Conservation (phyloP, 2,329 filamentous ascomycete species). For the Neofusicoccum kwambonambiense region DNA sequence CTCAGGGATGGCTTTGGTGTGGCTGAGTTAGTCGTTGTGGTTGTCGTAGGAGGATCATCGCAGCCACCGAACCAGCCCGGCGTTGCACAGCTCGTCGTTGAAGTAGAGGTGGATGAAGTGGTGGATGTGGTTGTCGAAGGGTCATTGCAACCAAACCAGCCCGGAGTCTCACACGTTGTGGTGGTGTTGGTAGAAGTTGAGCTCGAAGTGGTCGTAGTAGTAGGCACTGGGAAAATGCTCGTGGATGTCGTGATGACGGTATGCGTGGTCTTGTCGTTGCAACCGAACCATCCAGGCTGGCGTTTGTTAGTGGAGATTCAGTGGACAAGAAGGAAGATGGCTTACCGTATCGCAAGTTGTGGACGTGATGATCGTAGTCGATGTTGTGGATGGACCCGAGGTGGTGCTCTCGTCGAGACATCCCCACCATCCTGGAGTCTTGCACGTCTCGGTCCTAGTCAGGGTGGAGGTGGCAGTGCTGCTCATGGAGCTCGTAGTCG, state of each 20-base stretch:
- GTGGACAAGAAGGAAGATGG: neutral
- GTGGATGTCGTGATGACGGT: constrained; percentile 26
- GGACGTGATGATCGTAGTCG: constrained; percentile 25
- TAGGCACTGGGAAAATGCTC: neutral
- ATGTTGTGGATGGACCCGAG: constrained; percentile 44
- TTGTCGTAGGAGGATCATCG: constrained; percentile 50
- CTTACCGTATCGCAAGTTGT: constrained; percentile 36
- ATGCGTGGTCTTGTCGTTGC: constrained; percentile 29
- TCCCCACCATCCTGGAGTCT: constrained; percentile 92
- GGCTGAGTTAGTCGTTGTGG: constrained; percentile 33
- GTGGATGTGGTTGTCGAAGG: constrained; percentile 39
- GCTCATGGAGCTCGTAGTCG: constrained; percentile 58
- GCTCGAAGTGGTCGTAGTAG: constrained; percentile 24
- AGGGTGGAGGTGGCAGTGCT: constrained; percentile 59
- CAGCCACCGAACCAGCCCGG: constrained; percentile 51
- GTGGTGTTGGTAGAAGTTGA: constrained; percentile 31
- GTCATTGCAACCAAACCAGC: constrained; percentile 67
- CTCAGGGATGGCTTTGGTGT: constrained; percentile 32
- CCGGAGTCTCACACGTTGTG: constrained; percentile 52
- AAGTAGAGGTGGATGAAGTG: constrained; percentile 23
- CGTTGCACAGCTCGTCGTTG: constrained; percentile 34
- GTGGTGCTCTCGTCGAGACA: constrained; percentile 67
- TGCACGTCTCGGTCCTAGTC: constrained; percentile 79
- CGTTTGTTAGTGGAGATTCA: constrained; percentile 19
- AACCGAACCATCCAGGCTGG: constrained; percentile 22